phyloP scores from a whole-genome alignment of 805 yeast species.

The Candida taoyuanica region DNA sequence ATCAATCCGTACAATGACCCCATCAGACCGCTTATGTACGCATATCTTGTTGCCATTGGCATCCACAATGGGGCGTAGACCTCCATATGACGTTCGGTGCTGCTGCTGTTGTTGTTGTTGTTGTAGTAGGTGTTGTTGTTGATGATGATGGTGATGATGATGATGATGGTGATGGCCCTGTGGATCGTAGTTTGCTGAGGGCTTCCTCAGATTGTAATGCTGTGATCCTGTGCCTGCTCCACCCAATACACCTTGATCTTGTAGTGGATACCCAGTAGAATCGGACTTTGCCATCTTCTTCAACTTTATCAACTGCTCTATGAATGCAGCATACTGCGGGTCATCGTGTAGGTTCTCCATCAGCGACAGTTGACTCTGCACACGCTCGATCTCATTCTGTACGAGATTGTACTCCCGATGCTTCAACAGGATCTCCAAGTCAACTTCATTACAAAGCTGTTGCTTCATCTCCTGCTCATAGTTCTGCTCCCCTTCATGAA shows the following conservation, averaged over 20 bases:
- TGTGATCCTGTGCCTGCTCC: conserved; percentile 1
- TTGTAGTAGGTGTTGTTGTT: too few relatives aligned
- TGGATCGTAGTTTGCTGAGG: neutral
- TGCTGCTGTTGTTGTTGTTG: conserved; percentile 29
- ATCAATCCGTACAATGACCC: conserved; percentile 59
- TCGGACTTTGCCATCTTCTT: conserved; percentile 17
- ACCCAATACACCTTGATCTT: too few relatives aligned
- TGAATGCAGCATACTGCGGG: conserved; percentile 31
- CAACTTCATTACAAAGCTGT: conserved; percentile 42
- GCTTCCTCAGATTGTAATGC: neutral
- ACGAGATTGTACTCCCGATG: conserved; percentile 50
- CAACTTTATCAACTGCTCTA: conserved; percentile 36
- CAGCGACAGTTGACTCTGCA: conserved; percentile 53
- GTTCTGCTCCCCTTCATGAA: conserved; percentile 12
- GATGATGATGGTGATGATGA: conserved; percentile 8
- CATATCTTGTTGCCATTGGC: conserved; percentile 39
- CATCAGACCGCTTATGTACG: conserved; percentile 64
- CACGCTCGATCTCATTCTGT: conserved; percentile 50
- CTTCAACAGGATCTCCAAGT: conserved; percentile 54
- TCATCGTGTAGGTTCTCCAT: conserved; percentile 40
- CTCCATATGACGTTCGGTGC: conserved; percentile 34
- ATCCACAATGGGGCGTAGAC: conserved; percentile 47
- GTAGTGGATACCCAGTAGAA: too few relatives aligned
- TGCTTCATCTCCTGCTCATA: conserved; percentile 25
- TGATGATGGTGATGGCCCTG: neutral